Percentiles rank a stretch among this genome's conserved stretches.
phyloP scores from a whole-genome alignment of 805 yeast species.

The Torulaspora franciscae region DNA sequence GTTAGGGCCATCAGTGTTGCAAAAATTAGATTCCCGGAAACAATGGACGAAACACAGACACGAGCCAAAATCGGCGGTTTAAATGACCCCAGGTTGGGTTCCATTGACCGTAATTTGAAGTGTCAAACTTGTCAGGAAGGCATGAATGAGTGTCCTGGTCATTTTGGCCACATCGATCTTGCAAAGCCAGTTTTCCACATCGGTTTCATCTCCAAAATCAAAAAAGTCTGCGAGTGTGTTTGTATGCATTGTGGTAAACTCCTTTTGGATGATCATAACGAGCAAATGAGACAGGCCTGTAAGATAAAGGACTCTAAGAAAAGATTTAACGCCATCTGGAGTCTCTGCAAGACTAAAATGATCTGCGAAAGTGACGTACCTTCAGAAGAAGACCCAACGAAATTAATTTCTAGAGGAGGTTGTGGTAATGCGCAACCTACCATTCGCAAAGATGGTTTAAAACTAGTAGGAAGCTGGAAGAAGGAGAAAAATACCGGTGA shows the following conservation, averaged over 20 bases:
- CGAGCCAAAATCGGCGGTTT: slow-evolving; percentile 95
- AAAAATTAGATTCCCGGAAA: slow-evolving; percentile 95
- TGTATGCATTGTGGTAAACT: slow-evolving; percentile 99
- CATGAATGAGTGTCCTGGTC: slow-evolving; percentile 99
- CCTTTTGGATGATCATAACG: slow-evolving; percentile 69
- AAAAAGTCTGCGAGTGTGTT: slow-evolving; percentile 91
- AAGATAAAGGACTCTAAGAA: slow-evolving; percentile 90
- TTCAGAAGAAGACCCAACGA: slow-evolving; percentile 56
- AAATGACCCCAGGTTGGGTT: slow-evolving; percentile 94
- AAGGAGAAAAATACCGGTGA: slow-evolving; percentile 71
- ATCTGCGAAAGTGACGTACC: slow-evolving; percentile 85
- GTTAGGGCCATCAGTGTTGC: slow-evolving; percentile 96
- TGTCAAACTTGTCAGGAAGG: slow-evolving; percentile 99
- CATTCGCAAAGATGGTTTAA: slow-evolving; percentile 90
- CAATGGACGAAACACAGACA: slow-evolving; percentile 97
- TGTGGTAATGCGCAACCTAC: slow-evolving; percentile 98
- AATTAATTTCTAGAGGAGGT: slow-evolving; percentile 75
- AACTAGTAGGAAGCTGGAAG: slow-evolving; percentile 98
- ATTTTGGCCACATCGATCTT: slow-evolving; percentile 96
- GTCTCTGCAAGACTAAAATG: slow-evolving; percentile 83
- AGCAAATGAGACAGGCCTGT: slow-evolving; percentile 76
- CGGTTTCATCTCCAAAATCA: slow-evolving; percentile 89
- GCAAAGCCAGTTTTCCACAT: slow-evolving; percentile 98
- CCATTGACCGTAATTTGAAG: slow-evolving; percentile 93
- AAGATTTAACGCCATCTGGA: slow-evolving; percentile 96